phyloP scores from a whole-genome alignment of 2,329 filamentous ascomycete genomes.

The Cadophora luteo-olivacea region DNA sequence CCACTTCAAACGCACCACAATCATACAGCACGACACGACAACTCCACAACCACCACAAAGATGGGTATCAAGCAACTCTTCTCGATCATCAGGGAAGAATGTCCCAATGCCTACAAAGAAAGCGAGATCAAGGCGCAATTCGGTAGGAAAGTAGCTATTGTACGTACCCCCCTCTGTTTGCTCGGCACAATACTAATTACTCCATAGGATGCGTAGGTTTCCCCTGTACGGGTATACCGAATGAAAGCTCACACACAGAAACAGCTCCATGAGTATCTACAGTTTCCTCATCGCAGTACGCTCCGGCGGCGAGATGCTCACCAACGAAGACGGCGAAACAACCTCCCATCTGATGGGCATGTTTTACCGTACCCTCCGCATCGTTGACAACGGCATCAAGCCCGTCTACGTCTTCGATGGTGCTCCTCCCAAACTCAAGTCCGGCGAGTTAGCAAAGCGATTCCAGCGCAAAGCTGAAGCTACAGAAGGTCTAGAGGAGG shows the following conservation, averaged over 20 bases:
- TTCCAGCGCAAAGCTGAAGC: slow-evolving; percentile 95
- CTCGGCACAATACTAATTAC: slow-evolving; percentile 29
- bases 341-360: slow-evolving; percentile 99
- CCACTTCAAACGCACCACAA: slow-evolving; percentile 11
- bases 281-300: slow-evolving; percentile 98
- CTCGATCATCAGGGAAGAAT: slow-evolving; percentile 86
- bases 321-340: slow-evolving; percentile 92
- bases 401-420: slow-evolving; percentile 98
- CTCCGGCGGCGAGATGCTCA: slow-evolving; percentile 95
- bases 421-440: slow-evolving; percentile 95
- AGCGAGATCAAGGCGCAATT: slow-evolving; percentile 99
- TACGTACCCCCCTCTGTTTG: slow-evolving; percentile 55
- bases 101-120: slow-evolving; percentile 93
- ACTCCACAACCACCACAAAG: slow-evolving; percentile 37
- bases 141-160: slow-evolving; percentile 96
- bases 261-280: slow-evolving; percentile 96
- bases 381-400: slow-evolving; percentile 99
- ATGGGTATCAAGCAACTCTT: slow-evolving; percentile 78
- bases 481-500: slow-evolving; percentile 87
- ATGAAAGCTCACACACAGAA: slow-evolving; percentile 28
- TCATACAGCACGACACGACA: slow-evolving; percentile 17
- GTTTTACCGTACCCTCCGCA: slow-evolving; percentile 98
- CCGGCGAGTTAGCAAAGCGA: slow-evolving; percentile 93
- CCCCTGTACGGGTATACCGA: background rate
- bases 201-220: slow-evolving; percentile 61